A percentile compares a stretch with the other conserved stretches of the same genome.
These are phyloP conservation scores for Dryadomyces quercivorus DNA, from an alignment of 2,329 filamentous ascomycete genomes.

Conservation along the genomic window DNA sequence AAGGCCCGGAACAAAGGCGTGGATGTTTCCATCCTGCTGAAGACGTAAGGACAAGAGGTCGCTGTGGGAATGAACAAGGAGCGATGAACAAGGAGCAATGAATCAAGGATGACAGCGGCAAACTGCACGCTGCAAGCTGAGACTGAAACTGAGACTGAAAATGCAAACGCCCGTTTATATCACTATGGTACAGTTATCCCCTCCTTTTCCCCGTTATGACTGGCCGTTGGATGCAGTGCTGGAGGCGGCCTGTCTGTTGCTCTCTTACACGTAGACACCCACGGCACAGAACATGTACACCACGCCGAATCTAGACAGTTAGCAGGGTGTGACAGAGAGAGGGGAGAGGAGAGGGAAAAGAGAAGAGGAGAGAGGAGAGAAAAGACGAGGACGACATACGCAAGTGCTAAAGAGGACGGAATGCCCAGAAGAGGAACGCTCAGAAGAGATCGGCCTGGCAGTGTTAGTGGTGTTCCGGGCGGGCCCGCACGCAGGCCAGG, in stretches of 20 bases:
- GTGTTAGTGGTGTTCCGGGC: slow-evolving; percentile 13
- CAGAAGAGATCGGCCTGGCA: slow-evolving; percentile 64
- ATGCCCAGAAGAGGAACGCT: slow-evolving; percentile 69
- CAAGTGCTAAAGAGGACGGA: slow-evolving; percentile 79
- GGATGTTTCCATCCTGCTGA: slow-evolving; percentile 9
- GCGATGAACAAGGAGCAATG: not conserved
- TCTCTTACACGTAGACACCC: slow-evolving; percentile 81
- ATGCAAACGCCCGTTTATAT: slow-evolving; percentile 8
- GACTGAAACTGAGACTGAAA: too few relatives aligned
- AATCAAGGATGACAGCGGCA: too few relatives aligned
- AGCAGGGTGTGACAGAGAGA: not conserved
- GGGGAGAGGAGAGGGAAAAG: slow-evolving; percentile 2
- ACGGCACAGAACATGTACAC: slow-evolving; percentile 99
- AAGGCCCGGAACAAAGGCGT: slow-evolving; percentile 59
- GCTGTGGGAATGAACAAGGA: not conserved
- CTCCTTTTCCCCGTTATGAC: not conserved
- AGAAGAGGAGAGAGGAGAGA: not conserved
- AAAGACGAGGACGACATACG: slow-evolving; percentile 45
- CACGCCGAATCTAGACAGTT: slow-evolving; percentile 60
- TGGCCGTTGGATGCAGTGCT: not conserved
- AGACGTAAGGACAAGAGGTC: too few relatives aligned
- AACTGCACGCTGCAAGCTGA: too few relatives aligned
- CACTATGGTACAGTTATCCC: slow-evolving; percentile 27
- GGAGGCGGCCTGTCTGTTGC: not conserved
- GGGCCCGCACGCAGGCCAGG: not conserved